phyloP scores from a whole-genome alignment of 2,329 filamentous ascomycete genomes.

The Lachnellula subtilissima region DNA sequence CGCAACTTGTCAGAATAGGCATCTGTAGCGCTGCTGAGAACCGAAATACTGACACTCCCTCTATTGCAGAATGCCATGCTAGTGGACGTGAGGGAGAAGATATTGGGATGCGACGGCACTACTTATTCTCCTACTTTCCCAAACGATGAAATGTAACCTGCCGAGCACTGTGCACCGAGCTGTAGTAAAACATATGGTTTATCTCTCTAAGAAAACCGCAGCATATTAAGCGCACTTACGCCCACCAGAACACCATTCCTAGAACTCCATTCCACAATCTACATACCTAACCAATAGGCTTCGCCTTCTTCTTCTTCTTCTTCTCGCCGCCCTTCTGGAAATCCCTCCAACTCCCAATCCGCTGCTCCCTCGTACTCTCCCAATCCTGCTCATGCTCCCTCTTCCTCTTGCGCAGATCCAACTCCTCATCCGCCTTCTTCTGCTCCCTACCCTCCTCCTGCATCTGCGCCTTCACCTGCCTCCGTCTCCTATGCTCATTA shows the following conservation, averaged over 20 bases:
- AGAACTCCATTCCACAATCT: not conserved
- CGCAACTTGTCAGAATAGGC: too few species aligned
- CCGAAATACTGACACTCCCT: too few species aligned
- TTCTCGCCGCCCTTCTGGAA: slow-evolving; percentile 71
- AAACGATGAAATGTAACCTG: too few species aligned
- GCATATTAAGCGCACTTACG: too few species aligned
- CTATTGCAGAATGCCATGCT: too few species aligned
- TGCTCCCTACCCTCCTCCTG: slow-evolving; percentile 92
- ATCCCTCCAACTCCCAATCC: slow-evolving; percentile 90
- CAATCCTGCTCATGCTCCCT: slow-evolving; percentile 91
- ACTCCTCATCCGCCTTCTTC: slow-evolving; percentile 77
- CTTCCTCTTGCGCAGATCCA: slow-evolving; percentile 76
- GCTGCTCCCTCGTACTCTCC: slow-evolving; percentile 86
- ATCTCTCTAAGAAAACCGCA: too few species aligned
- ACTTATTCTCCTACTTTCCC: too few species aligned
- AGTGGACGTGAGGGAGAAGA: too few species aligned
- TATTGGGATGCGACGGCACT: too few species aligned
- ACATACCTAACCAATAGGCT: slow-evolving; percentile 26
- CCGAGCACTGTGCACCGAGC: too few species aligned
- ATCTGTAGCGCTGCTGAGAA: too few species aligned
- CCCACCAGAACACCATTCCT: not conserved
- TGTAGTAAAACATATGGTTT: too few species aligned
- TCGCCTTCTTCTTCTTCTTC: slow-evolving; percentile 61
- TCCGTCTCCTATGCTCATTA: slow-evolving; percentile 76
- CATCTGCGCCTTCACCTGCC: slow-evolving; percentile 90